These are phyloP conservation scores for Fusarium stilboides DNA, from an alignment of 2,329 filamentous ascomycete genomes.

Conservation along the genomic window DNA sequence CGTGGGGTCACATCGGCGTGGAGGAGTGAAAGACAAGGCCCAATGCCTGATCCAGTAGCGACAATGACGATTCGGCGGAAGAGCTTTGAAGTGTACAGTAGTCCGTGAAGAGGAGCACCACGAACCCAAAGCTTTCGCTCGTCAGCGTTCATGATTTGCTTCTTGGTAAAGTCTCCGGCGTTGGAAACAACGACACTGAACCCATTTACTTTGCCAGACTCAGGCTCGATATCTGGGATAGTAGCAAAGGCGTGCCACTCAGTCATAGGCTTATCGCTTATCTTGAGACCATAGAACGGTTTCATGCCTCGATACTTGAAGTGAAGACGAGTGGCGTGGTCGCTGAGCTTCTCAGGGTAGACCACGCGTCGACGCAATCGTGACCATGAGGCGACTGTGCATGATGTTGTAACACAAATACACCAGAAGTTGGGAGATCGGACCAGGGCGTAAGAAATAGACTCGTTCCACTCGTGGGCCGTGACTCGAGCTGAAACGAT, in stretches of 20 bases:
- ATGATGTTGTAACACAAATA: slow-evolving; percentile 25
- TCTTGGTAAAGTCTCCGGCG: slow-evolving; percentile 21
- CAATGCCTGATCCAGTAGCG: slow-evolving; percentile 18
- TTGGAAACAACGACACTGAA: slow-evolving; percentile 30
- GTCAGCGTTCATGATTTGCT: slow-evolving; percentile 17
- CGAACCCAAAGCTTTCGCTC: slow-evolving; percentile 25
- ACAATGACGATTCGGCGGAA: slow-evolving; percentile 22
- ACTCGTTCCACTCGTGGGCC: slow-evolving; percentile 15
- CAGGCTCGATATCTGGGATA: slow-evolving; percentile 20
- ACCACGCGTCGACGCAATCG: slow-evolving; percentile 11
- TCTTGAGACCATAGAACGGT: slow-evolving; percentile 28
- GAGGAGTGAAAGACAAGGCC: slow-evolving; percentile 17
- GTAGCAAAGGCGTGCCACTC: slow-evolving; percentile 31
- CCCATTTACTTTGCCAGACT: slow-evolving; percentile 18
- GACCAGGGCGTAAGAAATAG: slow-evolving; percentile 5
- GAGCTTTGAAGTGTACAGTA: slow-evolving; percentile 15
- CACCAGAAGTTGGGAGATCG: slow-evolving; percentile 32
- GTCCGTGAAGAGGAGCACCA: slow-evolving; percentile 18
- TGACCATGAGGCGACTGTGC: slow-evolving; percentile 20
- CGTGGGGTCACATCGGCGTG: slow-evolving; percentile 19
- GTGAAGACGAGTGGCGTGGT: slow-evolving; percentile 26
- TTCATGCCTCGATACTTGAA: slow-evolving; percentile 35
- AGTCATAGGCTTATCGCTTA: slow-evolving; percentile 24
- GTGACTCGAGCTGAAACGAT: slow-evolving; percentile 21
- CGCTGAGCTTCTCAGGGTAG: slow-evolving; percentile 24